phyloP scores from a whole-genome alignment of 371 early-diverging fungal species.

The Syncephalastrum contaminatum region DNA sequence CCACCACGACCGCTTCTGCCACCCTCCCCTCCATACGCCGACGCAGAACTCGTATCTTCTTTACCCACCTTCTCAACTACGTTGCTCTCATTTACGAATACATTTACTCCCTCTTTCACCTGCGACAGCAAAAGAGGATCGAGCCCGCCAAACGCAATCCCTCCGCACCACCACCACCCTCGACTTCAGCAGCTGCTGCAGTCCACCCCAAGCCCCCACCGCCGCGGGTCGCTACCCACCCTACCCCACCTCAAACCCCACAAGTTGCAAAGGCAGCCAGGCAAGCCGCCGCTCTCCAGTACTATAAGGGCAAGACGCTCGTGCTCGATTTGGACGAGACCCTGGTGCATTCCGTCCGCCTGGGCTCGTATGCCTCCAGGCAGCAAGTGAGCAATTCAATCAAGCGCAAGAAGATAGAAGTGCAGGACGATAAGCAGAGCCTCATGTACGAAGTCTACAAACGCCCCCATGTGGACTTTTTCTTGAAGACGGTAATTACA shows the following conservation, averaged over 20 bases:
- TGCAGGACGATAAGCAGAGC: constrained; percentile 84
- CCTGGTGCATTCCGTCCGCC: constrained; percentile 81
- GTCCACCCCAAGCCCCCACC: neutral
- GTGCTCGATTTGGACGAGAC: constrained; percentile 98
- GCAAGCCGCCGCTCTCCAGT: constrained; percentile 19
- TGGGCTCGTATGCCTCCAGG: constrained; percentile 26
- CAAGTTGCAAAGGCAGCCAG: constrained; percentile 4
- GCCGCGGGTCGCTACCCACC: constrained; percentile 1
- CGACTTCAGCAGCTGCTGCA: constrained; percentile 8
- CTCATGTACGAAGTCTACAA: constrained; percentile 95
- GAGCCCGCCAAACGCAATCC: constrained; percentile 10
- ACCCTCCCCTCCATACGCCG: constrained; percentile 13
- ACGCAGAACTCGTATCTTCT: constrained; percentile 14
- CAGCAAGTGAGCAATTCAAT: constrained; percentile 30
- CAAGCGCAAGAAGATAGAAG: constrained; percentile 71
- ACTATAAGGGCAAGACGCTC: constrained; percentile 74
- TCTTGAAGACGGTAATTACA: constrained; percentile 76
- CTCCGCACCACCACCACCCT: constrained; percentile 1
- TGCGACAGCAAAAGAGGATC: constrained; percentile 13
- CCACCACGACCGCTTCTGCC: constrained; percentile 1
- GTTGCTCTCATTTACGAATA: constrained; percentile 20
- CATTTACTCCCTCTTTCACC: constrained; percentile 13
- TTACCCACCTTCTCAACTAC: constrained; percentile 19
- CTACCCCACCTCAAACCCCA: neutral
- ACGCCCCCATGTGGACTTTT: constrained; percentile 94